phyloP scores from a whole-genome alignment of 805 yeast genomes.

The Teunomyces panamensis region DNA sequence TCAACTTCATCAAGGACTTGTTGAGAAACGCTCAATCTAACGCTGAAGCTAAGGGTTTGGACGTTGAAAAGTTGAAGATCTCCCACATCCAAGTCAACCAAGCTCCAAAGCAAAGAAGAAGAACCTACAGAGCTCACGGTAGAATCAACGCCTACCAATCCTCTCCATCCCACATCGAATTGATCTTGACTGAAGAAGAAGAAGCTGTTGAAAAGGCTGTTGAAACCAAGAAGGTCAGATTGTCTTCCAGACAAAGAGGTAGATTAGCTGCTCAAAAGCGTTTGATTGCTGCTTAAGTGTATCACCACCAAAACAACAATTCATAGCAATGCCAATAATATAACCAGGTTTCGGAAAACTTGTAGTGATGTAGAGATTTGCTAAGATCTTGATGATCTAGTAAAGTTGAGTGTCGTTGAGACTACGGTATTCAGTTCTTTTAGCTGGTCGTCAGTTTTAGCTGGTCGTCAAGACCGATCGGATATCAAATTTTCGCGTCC shows the following conservation, averaged over 20 bases:
- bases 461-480: no score
- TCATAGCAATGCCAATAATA: constrained; percentile 4
- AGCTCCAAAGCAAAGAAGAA: constrained; percentile 99
- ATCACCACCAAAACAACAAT: neutral
- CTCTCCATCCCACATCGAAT: constrained; percentile 98
- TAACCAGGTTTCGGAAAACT: constrained; percentile 1
- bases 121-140: constrained; percentile 99
- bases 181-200: constrained; percentile 91
- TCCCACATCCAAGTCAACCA: constrained; percentile 99
- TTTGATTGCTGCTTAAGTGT: constrained; percentile 54
- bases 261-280: constrained; percentile 87
- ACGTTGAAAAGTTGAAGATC: constrained; percentile 87
- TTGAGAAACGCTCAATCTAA: constrained; percentile 97
- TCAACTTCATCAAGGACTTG: constrained; percentile 90
- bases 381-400: neutral
- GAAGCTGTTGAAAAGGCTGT: constrained; percentile 91
- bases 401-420: neutral
- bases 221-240: constrained; percentile 65
- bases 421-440: no score
- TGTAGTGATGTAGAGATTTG: neutral
- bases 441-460: no score
- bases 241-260: constrained; percentile 89
- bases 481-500: no score
- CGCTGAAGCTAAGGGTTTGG: constrained; percentile 99
- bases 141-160: constrained; percentile 99